These are phyloP conservation scores for Wickerhamiella vanderwaltii DNA, from an alignment of 805 yeast species.

Conservation along the genomic window DNA sequence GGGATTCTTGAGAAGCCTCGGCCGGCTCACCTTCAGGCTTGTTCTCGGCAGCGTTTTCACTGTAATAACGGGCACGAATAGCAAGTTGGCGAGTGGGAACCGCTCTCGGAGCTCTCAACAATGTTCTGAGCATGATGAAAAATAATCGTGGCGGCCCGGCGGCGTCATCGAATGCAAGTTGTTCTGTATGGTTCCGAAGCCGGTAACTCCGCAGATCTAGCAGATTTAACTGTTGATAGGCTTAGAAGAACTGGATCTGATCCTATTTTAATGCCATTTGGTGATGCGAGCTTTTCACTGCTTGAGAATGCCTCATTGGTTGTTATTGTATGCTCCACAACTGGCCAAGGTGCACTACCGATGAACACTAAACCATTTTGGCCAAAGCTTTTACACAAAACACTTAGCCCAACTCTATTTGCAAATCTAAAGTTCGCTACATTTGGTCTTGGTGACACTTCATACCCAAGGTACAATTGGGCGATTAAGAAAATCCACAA, in stretches of 20 bases:
- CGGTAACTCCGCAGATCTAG: conserved; percentile 81
- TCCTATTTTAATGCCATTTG: conserved; percentile 49
- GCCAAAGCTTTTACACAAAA: conserved; percentile 56
- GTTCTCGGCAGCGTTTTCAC: conserved; percentile 16
- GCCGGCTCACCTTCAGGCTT: conserved; percentile 14
- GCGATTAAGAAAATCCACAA: conserved; percentile 77
- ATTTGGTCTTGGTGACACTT: conserved; percentile 88
- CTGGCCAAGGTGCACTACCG: conserved; percentile 94
- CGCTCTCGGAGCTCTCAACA: conserved; percentile 6
- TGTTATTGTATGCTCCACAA: conserved; percentile 66
- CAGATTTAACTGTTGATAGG: conserved; percentile 45
- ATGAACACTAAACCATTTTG: conserved; percentile 61
- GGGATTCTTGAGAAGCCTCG: conserved; percentile 16
- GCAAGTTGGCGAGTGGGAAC: conserved; percentile 6
- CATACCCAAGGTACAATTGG: conserved; percentile 77
- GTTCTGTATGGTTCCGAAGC: conserved; percentile 84
- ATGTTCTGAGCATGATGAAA: conserved; percentile 1
- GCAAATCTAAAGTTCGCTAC: conserved; percentile 52
- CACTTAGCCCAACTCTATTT: conserved; percentile 49
- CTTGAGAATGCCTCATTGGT: conserved; percentile 38
- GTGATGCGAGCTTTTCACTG: conserved; percentile 15
- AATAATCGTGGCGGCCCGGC: conserved; percentile 20
- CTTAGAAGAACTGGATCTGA: conserved; percentile 43
- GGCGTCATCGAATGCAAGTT: neutral
- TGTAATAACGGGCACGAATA: conserved; percentile 3